Base-by-base conservation (phyloP, 495 filamentous ascomycete genomes). In the Trichoderma erinaceum region DNA sequence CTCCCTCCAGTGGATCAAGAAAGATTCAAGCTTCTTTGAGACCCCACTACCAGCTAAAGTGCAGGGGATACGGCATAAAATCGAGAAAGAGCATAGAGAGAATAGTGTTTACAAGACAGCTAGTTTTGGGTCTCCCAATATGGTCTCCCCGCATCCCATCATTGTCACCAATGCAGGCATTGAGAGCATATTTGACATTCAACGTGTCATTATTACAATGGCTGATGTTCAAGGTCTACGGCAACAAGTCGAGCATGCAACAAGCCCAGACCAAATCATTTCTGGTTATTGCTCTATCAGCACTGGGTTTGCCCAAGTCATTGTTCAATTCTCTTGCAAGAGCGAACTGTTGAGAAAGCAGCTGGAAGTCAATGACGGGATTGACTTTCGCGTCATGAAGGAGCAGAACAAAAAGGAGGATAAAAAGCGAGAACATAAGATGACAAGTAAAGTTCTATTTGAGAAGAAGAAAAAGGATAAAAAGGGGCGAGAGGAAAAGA, bases 101-200 rank as follows among this genome's bases (percentile, higher is more conserved):
- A 29, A 32, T 23, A 3, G 11, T 25, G 16, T 61, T 3, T 44
- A 73, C 35, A 50, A 69, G 27, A 44, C 44, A 23, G 16, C 64
- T 15, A 21, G 65, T 7, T 66, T 70, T 13, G 67, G 70, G 16
- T 46, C 65, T n/a, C 69, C 71, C 32, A 74, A 68, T 64, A 79
- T 75, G 70, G 76, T 78, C 63, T 80, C 72, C 3, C 78, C 74
- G 32, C 76, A 77, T 65, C 77, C 77, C 52, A 79, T 81, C 67
- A 77, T 74, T 23, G 68, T 80, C 41, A 77, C 72, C 69, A 77
- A 73, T 65, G 76, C 76, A 4, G 78, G 78, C 4, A 78, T 81
- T 63, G 73, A 79, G 43, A 73, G 75, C 4, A 68, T 78, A 13
- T 79, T 81, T 63, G 78, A 79, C 69, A 77, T 81, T 46, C 78